Evolutionary conservation across 2,329 filamentous ascomycete genomes (phyloP).

Genomic region (Neophaeococcomyces mojaviensis): DNA sequence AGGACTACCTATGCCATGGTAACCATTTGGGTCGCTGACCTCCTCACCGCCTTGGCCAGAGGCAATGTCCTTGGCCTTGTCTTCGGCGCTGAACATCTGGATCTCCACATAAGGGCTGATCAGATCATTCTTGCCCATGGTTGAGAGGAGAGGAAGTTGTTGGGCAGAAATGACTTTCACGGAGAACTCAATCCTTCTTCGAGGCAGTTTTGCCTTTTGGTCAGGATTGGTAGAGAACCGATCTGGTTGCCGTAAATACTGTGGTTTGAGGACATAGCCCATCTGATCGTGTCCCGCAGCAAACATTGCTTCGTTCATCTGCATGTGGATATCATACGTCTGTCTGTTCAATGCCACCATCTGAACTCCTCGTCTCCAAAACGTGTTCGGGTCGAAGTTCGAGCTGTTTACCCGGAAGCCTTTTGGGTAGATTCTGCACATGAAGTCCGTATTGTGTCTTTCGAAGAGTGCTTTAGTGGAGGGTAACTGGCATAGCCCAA

Average conservation of each 20-base stretch:
- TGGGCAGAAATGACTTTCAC: constrained; percentile 91
- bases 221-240: constrained; percentile 25
- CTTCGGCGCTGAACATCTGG: constrained; percentile 88
- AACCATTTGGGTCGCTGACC: constrained; percentile 56
- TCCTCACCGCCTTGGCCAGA: constrained; percentile 60
- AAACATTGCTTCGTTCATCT: constrained; percentile 97
- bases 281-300: constrained; percentile 76
- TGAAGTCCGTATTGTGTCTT: constrained; percentile 80
- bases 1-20: constrained; percentile 62
- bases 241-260: constrained; percentile 56
- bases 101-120: constrained; percentile 93
- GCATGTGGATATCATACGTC: constrained; percentile 90
- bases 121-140: constrained; percentile 61
- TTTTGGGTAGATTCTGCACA: constrained; percentile 92
- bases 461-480: constrained; percentile 72
- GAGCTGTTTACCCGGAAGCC: constrained; percentile 73
- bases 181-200: constrained; percentile 63
- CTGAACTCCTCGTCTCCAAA: constrained; percentile 92
- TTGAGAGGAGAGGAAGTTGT: constrained; percentile 77
- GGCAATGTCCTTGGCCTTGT: constrained; percentile 69
- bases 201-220: constrained; percentile 28
- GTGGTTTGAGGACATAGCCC: constrained; percentile 90
- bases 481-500: constrained; percentile 66
- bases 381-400: constrained; percentile 89
- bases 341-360: constrained; percentile 99